Percentiles rank a stretch among this genome's conserved stretches.
Conservation (phyloP, 352 stramenopile genomes). For the Blastocystis sp. region DNA sequence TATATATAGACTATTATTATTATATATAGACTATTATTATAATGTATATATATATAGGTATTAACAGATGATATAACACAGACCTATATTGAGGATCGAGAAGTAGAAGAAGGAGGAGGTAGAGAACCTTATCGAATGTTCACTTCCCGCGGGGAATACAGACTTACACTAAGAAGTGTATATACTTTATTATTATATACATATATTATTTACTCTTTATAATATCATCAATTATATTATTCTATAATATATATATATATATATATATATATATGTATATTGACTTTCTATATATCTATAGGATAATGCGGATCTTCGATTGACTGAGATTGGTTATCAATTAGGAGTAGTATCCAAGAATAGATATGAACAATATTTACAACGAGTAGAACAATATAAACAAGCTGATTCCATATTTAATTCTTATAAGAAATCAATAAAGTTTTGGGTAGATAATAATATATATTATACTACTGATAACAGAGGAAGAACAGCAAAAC, state of each 20-base stretch:
- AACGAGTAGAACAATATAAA: conserved; percentile 43
- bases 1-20: too few relatives aligned
- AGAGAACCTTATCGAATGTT: conserved; percentile 96
- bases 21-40: too few relatives aligned
- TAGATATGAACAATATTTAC: conserved; percentile 50
- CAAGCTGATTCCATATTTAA: conserved; percentile 21
- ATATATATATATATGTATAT: conserved; percentile 1
- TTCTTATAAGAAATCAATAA: conserved; percentile 33
- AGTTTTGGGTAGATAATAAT: too few relatives aligned
- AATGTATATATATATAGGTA: too few relatives aligned
- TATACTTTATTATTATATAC: background rate
- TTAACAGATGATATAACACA: too few relatives aligned
- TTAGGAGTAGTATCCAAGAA: conserved; percentile 51
- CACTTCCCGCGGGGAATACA: conserved; percentile 76
- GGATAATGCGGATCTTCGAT: conserved; percentile 85
- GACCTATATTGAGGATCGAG: too few relatives aligned
- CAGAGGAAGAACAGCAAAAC: conserved; percentile 47
- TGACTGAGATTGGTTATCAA: conserved; percentile 73
- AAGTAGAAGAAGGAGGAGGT: conserved; percentile 72
- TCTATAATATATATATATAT: too few relatives aligned
- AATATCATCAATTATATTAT: too few relatives aligned
- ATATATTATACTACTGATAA: conserved; percentile 47
- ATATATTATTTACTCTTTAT: too few relatives aligned
- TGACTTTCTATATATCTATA: too few relatives aligned
- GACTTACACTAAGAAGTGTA: conserved; percentile 52